Base-by-base conservation (phyloP, 2,329 filamentous ascomycete genomes). In the Neospermospora avenae region DNA sequence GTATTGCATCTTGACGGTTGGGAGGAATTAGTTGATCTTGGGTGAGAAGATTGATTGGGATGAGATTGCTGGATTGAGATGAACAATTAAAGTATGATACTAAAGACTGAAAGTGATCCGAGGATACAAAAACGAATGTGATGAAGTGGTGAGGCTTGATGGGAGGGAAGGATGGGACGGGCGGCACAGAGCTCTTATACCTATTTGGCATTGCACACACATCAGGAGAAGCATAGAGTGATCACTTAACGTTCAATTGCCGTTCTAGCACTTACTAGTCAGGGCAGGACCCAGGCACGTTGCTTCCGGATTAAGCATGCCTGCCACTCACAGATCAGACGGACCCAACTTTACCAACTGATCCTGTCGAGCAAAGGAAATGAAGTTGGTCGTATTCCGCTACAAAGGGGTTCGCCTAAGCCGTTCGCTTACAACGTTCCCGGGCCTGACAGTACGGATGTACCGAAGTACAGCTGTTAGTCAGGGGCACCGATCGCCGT, bases 71-170 rank as follows among this genome's bases (percentile, higher is more conserved):
- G 18, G 37, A 54, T 16, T 48, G 48, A 44, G 22, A 52, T 16
- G 37, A 48, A 59, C 45, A 57, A 45, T 57, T 53, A 37, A n/a
- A 63, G 55, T 57, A 57, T 49, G 28, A 44, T 42, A 49, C 51
- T 53, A 46, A 62, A 59, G 63, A 65, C 53, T 65, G 63, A 57
- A 62, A 63, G 16, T 59, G 63, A 59, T 63, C 60, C 60, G 39
- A 44, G 57, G 62, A 60, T 60, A 51, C 62, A 58, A 58, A 60
- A 64, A 60, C 42, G 62, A 62, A 57, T 62, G 62, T 64, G 52
- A 34, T 60, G 62, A 62, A 64, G 62, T 58, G 34, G 55, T 56
- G 53, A 52, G 54, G 52, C 61, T 62, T 54, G 46, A 22, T 42
- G 51, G 49, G 37, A 25, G 13, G 25, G n/a, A 31, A 8, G 20